Percentiles rank a stretch among this genome's conserved stretches.
phyloP scores from a whole-genome alignment of 2,329 filamentous ascomycete species.

The Neurospora crassa region DNA sequence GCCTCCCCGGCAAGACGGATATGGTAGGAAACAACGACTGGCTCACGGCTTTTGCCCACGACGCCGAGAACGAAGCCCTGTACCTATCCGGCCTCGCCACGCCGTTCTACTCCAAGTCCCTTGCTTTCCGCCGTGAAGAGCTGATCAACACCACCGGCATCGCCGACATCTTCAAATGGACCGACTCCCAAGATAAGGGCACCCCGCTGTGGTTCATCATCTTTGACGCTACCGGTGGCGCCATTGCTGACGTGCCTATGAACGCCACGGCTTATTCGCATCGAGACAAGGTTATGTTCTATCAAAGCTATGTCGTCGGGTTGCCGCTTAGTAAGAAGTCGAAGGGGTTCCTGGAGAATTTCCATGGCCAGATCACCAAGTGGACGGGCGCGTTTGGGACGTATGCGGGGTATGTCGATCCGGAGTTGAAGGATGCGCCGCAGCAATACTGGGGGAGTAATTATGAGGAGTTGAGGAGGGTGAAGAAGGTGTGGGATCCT shows the following conservation, averaged over 20 bases:
- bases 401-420: conserved; percentile 57
- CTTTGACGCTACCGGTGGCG: conserved; percentile 53
- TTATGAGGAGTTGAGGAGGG: conserved; percentile 32
- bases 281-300: conserved; percentile 54
- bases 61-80: conserved; percentile 39
- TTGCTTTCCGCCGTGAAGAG: conserved; percentile 42
- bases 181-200: conserved; percentile 38
- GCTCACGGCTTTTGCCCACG: conserved; percentile 47
- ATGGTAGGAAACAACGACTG: conserved; percentile 45
- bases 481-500: conserved; percentile 46
- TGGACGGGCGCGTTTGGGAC: conserved; percentile 34
- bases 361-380: conserved; percentile 34
- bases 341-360: conserved; percentile 38
- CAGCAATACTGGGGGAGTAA: conserved; percentile 47
- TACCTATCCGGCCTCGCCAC: conserved; percentile 36
- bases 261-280: conserved; percentile 54
- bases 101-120: conserved; percentile 48
- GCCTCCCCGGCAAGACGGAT: conserved; percentile 33
- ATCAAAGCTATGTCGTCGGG: conserved; percentile 51
- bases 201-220: conserved; percentile 51
- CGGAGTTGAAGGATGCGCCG: conserved; percentile 34
- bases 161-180: conserved; percentile 41
- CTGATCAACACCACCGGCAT: conserved; percentile 36
- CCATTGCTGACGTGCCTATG: conserved; percentile 43
- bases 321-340: conserved; percentile 37